These are phyloP conservation scores for Pezicula radicicola DNA, from an alignment of 2,329 filamentous ascomycete species.

Conservation along the genomic window DNA sequence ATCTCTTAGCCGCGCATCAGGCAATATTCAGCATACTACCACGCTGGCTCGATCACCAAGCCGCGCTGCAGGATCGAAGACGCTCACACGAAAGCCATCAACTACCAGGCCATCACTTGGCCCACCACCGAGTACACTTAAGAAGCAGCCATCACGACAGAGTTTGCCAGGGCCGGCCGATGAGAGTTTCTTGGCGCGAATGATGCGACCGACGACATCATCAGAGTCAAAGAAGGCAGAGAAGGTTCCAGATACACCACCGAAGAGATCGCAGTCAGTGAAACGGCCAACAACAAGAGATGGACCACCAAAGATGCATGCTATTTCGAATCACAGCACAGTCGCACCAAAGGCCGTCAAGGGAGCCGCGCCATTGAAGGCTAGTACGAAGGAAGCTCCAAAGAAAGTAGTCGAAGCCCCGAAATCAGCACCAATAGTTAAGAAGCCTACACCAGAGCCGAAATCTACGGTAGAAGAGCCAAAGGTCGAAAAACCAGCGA, in stretches of 20 bases:
- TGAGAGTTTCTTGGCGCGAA: slow-evolving; percentile 72
- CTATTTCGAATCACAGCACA: background rate
- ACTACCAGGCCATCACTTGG: slow-evolving; percentile 41
- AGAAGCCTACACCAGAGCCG: background rate
- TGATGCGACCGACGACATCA: slow-evolving; percentile 74
- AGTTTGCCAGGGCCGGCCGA: slow-evolving; percentile 55
- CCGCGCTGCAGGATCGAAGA: slow-evolving; percentile 17
- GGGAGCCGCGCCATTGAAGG: slow-evolving; percentile 8
- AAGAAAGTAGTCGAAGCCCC: slow-evolving; percentile 6
- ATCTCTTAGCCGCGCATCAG: slow-evolving; percentile 39
- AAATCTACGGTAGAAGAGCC: background rate
- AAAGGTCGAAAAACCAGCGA: too few species aligned
- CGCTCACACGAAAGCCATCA: slow-evolving; percentile 22
- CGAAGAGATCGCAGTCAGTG: slow-evolving; percentile 22
- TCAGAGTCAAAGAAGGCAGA: slow-evolving; percentile 67
- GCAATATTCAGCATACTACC: slow-evolving; percentile 30
- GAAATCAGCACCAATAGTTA: background rate
- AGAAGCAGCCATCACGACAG: slow-evolving; percentile 50
- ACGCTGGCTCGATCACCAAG: slow-evolving; percentile 30
- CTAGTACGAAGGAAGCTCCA: slow-evolving; percentile 4
- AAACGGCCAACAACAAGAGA: slow-evolving; percentile 23
- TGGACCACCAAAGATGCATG: slow-evolving; percentile 18
- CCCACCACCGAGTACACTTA: slow-evolving; percentile 35
- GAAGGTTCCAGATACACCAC: slow-evolving; percentile 50
- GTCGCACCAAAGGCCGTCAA: slow-evolving; percentile 8